phyloP scores from a whole-genome alignment of 139 green algal genomes.

The Axilococcus clingmanii region DNA sequence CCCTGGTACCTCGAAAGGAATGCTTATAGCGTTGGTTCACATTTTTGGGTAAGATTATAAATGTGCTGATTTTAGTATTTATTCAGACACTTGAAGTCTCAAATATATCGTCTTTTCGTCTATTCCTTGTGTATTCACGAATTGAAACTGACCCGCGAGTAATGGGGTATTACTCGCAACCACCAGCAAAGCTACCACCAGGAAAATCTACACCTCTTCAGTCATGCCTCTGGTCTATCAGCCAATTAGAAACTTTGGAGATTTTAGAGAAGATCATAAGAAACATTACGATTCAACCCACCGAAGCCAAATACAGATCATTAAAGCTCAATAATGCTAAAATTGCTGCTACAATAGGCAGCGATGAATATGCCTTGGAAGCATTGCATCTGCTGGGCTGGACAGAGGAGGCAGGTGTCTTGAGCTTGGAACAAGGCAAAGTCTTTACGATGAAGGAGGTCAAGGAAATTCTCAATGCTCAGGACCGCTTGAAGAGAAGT shows the following conservation, averaged over 20 bases:
- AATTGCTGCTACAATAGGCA: constrained; percentile 8
- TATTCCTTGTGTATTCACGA: too few species aligned
- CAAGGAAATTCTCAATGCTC: constrained; percentile 26
- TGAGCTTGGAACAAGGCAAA: constrained; percentile 12
- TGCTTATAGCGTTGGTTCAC: too few species aligned
- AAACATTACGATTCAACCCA: constrained; percentile 11
- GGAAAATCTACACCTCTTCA: constrained; percentile 5
- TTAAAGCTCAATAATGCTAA: constrained; percentile 25
- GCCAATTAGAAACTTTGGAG: constrained; percentile 4
- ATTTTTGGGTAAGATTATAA: too few species aligned
- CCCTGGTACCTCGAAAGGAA: too few species aligned
- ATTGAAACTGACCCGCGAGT: too few species aligned
- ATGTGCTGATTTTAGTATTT: too few species aligned
- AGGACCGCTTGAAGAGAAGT: constrained; percentile 24
- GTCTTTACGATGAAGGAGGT: constrained; percentile 27
- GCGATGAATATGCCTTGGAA: constrained; percentile 18
- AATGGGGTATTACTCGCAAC: too few species aligned
- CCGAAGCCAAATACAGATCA: constrained; percentile 16
- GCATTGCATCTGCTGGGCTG: constrained; percentile 25
- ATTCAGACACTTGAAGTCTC: too few species aligned
- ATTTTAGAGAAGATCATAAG: constrained; percentile 25
- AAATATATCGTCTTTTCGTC: too few species aligned
- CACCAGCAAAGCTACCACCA: too few species aligned
- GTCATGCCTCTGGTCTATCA: background rate
- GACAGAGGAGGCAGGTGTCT: constrained; percentile 10